Base-by-base conservation (phyloP, 768 basidiomycete genomes). In the Lentinus brumalis region DNA sequence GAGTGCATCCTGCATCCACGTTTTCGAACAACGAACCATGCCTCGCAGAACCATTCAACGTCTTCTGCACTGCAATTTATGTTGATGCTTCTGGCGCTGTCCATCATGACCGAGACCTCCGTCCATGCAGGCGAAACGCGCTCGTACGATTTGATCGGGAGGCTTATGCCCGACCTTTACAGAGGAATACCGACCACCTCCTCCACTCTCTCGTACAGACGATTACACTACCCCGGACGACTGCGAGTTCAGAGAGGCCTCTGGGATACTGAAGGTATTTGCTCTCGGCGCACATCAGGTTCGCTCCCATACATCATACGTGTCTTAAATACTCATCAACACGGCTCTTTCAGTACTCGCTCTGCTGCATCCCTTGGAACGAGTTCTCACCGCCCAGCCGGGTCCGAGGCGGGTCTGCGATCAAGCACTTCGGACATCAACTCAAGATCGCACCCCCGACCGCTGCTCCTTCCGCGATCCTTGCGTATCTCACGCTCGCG, bases 381-480 rank as follows among this genome's bases (percentile, higher is more conserved):
- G 79, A 83, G 49, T 91, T 85, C 63, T 67, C 76, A 9, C 83
- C 83, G 7, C 12, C 62, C 2, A 2, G 53, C 29, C 52, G 64
- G 59, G 50, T 62, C 63, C 47, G 71, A 62, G 18, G 62, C 51
- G 47, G 64, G 3, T 50, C 65, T 6, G 45, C 54, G 1, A 54
- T 70, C 32, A 59, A 59, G 31, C 67, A 70, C 53, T 70, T 65
- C 52, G 59, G 62, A 26, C 29, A 42, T 8, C 53, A 70, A 6
- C 77, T 82, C 55, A 73, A 74, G 45, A 71, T 91, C 41, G 74
- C 72, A 41, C 82, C 86, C 14, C 85, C 86, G 6, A 83, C 88
- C 6, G 79, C 89, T 42, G 85, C 88, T 0, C 78, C 84, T 8
- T 86, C 91, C 15, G 91, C 90, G 4, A 88, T 92, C 55, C 82